These are phyloP conservation scores for Cyberlindnera sargentensis DNA, from an alignment of 805 yeast species.

Conservation along the genomic window DNA sequence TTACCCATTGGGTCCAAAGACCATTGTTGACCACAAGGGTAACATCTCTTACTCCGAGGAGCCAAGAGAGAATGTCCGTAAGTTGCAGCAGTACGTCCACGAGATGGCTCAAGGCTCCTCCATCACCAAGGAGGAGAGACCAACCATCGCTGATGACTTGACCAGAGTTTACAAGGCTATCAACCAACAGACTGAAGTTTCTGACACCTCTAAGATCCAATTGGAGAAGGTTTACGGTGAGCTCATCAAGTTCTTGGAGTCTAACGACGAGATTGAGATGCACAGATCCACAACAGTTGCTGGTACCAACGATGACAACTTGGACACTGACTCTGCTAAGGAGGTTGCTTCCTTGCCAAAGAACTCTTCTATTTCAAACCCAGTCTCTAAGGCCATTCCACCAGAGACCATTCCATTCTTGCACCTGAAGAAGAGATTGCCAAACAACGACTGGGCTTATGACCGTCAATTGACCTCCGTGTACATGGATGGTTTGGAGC, in stretches of 20 bases:
- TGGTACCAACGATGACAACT: slow-evolving; percentile 42
- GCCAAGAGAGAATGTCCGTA: slow-evolving; percentile 85
- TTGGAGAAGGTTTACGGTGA: slow-evolving; percentile 67
- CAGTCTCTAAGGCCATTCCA: slow-evolving; percentile 68
- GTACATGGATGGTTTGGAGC: slow-evolving; percentile 86
- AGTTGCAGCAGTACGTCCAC: slow-evolving; percentile 89
- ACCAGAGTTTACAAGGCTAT: slow-evolving; percentile 77
- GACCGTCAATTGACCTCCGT: slow-evolving; percentile 69
- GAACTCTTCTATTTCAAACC: slow-evolving; percentile 58
- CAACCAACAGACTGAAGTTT: slow-evolving; percentile 57
- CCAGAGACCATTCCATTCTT: slow-evolving; percentile 90
- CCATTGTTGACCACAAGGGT: slow-evolving; percentile 83
- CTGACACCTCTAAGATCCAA: slow-evolving; percentile 60
- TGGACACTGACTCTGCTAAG: slow-evolving; percentile 50
- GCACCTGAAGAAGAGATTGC: slow-evolving; percentile 75
- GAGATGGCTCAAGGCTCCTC: slow-evolving; percentile 96
- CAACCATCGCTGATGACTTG: slow-evolving; percentile 80
- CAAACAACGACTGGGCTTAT: slow-evolving; percentile 75
- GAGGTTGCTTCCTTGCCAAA: slow-evolving; percentile 84
- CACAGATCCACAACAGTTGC: slow-evolving; percentile 53
- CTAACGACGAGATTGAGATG: slow-evolving; percentile 65
- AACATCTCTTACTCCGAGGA: slow-evolving; percentile 77
- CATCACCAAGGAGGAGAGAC: slow-evolving; percentile 61
- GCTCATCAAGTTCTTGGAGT: slow-evolving; percentile 60
- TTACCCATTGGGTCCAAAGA: slow-evolving; percentile 92